These are phyloP conservation scores for Hymenoscyphus albidus DNA, from an alignment of 2,329 filamentous ascomycete genomes.

Conservation along the genomic window DNA sequence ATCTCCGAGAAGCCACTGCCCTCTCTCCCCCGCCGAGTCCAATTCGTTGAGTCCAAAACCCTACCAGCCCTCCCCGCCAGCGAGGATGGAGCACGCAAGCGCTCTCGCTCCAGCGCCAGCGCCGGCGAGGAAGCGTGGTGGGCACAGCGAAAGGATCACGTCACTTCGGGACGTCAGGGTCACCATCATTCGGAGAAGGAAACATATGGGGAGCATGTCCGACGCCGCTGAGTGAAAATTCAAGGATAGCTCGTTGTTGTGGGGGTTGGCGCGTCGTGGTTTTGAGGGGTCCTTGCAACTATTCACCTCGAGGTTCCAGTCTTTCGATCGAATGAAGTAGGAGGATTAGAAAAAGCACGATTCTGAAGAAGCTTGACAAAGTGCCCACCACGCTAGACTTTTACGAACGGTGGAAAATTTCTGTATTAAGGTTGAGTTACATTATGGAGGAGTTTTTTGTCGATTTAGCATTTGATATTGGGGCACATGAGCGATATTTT, in stretches of 20 bases:
- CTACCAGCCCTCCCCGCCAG: background rate
- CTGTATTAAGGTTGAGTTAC: background rate
- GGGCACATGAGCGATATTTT: background rate
- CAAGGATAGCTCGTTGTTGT: slow-evolving; percentile 11
- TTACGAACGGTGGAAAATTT: background rate
- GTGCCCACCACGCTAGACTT: slow-evolving; percentile 8
- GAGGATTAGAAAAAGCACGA: background rate
- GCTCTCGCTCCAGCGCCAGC: background rate
- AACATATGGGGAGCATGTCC: slow-evolving; percentile 10
- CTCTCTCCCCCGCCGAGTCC: slow-evolving; percentile 6
- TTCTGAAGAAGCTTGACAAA: background rate
- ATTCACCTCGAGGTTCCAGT: slow-evolving; percentile 10
- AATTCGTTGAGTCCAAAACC: slow-evolving; percentile 6
- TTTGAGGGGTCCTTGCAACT: slow-evolving; percentile 10
- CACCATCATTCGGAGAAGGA: slow-evolving; percentile 6
- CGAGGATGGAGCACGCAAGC: background rate
- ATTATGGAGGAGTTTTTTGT: background rate
- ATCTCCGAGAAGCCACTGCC: slow-evolving; percentile 2
- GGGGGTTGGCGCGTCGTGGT: background rate
- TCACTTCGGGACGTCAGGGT: background rate
- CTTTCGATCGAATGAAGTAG: slow-evolving; percentile 5
- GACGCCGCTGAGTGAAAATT: slow-evolving; percentile 13
- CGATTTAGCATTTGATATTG: background rate
- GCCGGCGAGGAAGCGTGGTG: slow-evolving; percentile 10
- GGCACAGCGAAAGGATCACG: slow-evolving; percentile 6